Evolutionary conservation across 2,329 filamentous ascomycete species (phyloP), one percentile per base, ranked within the genome.

Genomic region (Chrysosporium keratinophilum): DNA sequence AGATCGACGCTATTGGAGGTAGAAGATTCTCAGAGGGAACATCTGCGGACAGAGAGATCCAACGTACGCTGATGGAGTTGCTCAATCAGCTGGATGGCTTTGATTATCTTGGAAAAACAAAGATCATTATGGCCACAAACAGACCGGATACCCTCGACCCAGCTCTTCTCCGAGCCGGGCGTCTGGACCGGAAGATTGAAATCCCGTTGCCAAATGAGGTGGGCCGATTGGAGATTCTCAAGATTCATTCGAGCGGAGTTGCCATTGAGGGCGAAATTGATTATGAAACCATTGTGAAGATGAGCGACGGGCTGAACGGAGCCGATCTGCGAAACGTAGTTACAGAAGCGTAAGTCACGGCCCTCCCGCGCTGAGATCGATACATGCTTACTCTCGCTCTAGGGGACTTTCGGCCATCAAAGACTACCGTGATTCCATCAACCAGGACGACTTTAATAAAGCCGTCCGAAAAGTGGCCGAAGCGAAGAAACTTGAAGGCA

Each of bases 101-200:
- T 76, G 93, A 98, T 74, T 98, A 98, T 74, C 80, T 98, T 37
- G 93, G 94, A 63, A 96, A 98, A 79, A 98, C 93, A 53, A 98
- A 98, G 78, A 98, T 98, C 69, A 98, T 98, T 76, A 98, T 98
- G 94, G 93, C 90, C 37, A 96, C 90, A 51, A 96, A 96, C 77
- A 79, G 90, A 72, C 90, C 90, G n/a, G 90, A 96, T 70, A 96
- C 90, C 0, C 81, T 96, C 37, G 90, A 96, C 66, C 90, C 90
- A 23, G 90, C 90, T 1, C 78, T 96, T 63, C 80, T 96, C 47
- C 83, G 90, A 74, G 90, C 90, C 40, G 90, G 90, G 64, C 86
- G 93, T 70, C 78, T 98, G 63, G 94, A 98, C 72, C 81, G 93
- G 62, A 98, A 98, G 80, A 93, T 98, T 64, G 94, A 98, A 72